Conservation (phyloP, 2,329 filamentous ascomycete species). For the Fusarium algeriense region DNA sequence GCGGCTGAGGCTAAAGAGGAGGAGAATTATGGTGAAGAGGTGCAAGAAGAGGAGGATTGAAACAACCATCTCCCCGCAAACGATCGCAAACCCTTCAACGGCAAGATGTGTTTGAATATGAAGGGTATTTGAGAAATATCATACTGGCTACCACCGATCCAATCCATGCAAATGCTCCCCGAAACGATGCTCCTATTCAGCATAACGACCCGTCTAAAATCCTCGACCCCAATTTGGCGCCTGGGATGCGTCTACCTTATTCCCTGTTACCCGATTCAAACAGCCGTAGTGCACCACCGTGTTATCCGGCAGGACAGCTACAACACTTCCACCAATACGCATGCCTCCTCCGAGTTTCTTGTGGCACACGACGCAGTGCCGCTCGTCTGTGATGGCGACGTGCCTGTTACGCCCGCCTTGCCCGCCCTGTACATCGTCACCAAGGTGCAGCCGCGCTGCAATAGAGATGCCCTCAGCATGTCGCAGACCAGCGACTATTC, state of each 20-base stretch:
- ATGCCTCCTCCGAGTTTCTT: conserved; percentile 89
- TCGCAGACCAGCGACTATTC: conserved; percentile 80
- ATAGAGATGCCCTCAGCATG: conserved; percentile 83
- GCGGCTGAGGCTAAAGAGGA: conserved; percentile 72
- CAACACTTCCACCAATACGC: conserved; percentile 88
- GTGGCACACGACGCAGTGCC: conserved; percentile 91
- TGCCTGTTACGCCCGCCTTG: conserved; percentile 69
- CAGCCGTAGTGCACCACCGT: conserved; percentile 86
- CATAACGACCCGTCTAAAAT: conserved; percentile 46
- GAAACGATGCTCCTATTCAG: conserved; percentile 28
- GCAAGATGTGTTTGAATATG: conserved; percentile 35
- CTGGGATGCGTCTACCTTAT: conserved; percentile 50
- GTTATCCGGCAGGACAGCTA: conserved; percentile 89
- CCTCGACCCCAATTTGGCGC: conserved; percentile 55
- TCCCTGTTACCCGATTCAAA: conserved; percentile 63
- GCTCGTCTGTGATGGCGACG: conserved; percentile 87
- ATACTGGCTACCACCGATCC: conserved; percentile 42
- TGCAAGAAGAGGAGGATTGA: conserved; percentile 71
- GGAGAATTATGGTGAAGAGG: conserved; percentile 88
- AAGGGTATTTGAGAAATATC: conserved; percentile 42
- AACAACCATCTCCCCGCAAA: background rate
- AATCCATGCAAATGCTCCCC: conserved; percentile 41
- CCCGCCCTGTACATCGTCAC: conserved; percentile 68
- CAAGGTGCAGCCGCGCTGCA: conserved; percentile 79
- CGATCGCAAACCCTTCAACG: background rate